Evolutionary conservation across 2,329 filamentous ascomycete species (phyloP), one percentile per base, ranked within the genome.

Genomic region (Alternaria dauci): DNA sequence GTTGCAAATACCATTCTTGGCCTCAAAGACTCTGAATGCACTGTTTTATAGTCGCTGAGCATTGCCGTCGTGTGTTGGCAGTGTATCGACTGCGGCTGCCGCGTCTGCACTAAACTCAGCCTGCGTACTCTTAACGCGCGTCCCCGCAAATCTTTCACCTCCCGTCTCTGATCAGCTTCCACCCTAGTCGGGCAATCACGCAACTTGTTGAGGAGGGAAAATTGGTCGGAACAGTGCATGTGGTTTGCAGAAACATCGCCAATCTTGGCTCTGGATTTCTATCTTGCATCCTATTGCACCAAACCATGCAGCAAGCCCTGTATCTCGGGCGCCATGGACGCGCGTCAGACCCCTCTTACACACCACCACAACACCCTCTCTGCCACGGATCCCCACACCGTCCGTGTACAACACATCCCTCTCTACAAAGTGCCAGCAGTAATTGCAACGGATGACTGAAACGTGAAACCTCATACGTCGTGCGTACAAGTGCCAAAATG

Each of bases 321-420:
- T 52, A 28, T 46, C 50, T 48, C 52, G 38, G 41, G 55, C 56
- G 44, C 60, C 64, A 51, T 60, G 52, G 66, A 66, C 69, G 66
- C 69, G 69, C 68, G 69, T 68, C 66, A 52, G 20, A 63, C 63
- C 62, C 57, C 64, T 68, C 67, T 47, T 60, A 38, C 66, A 48
- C 48, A 42, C 20, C 20, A 25, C 20, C 39, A 25, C 36, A 52
- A 43, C 58, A 58, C 28, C 54, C 58, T 25, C 47, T 32, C 46
- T 53, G 55, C 58, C 47, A 59, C 67, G 59, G 61, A 56, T 61
- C 61, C 63, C 64, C 65, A 61, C 55, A 50, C 38, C n/a, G 36
- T 58, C 39, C 48, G 51, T 65, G 59, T 58, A 62, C 64, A 67
- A 59, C 62, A 62, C 62, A 61, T 54, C 62, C 57, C 60, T 58